Conservation (phyloP, 371 early-diverging fungal genomes). For the Chytridium lagenaria region DNA sequence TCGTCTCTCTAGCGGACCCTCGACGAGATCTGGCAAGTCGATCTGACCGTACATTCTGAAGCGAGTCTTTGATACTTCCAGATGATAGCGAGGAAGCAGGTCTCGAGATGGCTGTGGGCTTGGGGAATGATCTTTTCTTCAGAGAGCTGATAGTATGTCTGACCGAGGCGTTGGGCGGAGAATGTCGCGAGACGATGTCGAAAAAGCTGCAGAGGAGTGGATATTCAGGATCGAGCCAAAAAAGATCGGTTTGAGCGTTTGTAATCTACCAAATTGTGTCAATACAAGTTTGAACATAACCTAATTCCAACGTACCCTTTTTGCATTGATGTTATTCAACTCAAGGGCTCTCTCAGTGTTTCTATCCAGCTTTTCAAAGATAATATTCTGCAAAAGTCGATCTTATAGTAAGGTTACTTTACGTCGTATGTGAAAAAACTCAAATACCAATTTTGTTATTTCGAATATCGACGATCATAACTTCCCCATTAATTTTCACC, state of each 20-base stretch:
- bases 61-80: no score
- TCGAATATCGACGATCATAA: slow-evolving; percentile 42
- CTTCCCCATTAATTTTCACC: slow-evolving; percentile 39
- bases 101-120: no score
- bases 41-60: no score
- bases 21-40: no score
- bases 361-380: background rate
- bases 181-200: background rate
- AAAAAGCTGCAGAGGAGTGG: background rate
- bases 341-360: background rate
- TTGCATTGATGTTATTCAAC: background rate
- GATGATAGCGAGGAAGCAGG: no score
- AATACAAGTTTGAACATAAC: background rate
- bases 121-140: background rate
- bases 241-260: background rate
- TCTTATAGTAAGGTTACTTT: background rate
- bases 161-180: background rate
- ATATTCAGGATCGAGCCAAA: background rate
- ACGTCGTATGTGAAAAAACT: background rate
- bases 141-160: background rate
- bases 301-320: background rate
- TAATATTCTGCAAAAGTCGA: background rate
- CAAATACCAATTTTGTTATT: slow-evolving; percentile 39
- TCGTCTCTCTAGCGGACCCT: no score
- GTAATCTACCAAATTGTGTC: background rate